Conservation (phyloP, 2,329 filamentous ascomycete genomes). For the Beauveria varroae region DNA sequence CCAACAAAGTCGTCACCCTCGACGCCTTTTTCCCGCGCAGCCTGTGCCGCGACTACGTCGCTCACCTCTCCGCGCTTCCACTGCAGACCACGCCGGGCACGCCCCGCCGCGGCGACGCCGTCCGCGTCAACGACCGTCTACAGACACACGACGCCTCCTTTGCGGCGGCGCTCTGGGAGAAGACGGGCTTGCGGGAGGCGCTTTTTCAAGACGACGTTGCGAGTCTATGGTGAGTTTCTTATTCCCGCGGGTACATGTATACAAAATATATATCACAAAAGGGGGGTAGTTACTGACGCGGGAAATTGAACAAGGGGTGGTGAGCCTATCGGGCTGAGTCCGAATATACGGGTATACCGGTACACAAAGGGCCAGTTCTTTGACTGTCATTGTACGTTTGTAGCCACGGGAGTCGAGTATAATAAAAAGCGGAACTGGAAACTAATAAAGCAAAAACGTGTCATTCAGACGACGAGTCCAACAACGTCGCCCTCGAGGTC, state of each 20-base stretch:
- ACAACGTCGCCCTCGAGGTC: slow-evolving; percentile 52
- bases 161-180: slow-evolving; percentile 66
- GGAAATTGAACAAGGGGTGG: slow-evolving; percentile 63
- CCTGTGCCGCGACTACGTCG: slow-evolving; percentile 69
- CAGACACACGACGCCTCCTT: slow-evolving; percentile 72
- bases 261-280: background rate
- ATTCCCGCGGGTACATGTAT: background rate
- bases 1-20: slow-evolving; percentile 63
- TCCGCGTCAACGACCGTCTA: slow-evolving; percentile 83
- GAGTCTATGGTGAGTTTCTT: slow-evolving; percentile 30
- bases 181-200: slow-evolving; percentile 64
- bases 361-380: slow-evolving; percentile 86
- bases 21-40: slow-evolving; percentile 66
- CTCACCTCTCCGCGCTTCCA: slow-evolving; percentile 62
- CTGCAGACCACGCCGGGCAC: slow-evolving; percentile 70
- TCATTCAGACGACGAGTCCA: slow-evolving; percentile 73
- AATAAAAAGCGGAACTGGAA: background rate
- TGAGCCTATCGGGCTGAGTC: slow-evolving; percentile 73
- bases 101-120: slow-evolving; percentile 72
- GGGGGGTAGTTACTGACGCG: slow-evolving; percentile 1
- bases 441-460: background rate
- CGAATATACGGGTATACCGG: slow-evolving; percentile 83
- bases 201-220: slow-evolving; percentile 31
- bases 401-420: background rate
- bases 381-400: slow-evolving; percentile 72